A percentile compares a stretch with the other conserved stretches of the same genome.
phyloP scores from a whole-genome alignment of 2,329 filamentous ascomycete species.

The Aplosporella prunicola region DNA sequence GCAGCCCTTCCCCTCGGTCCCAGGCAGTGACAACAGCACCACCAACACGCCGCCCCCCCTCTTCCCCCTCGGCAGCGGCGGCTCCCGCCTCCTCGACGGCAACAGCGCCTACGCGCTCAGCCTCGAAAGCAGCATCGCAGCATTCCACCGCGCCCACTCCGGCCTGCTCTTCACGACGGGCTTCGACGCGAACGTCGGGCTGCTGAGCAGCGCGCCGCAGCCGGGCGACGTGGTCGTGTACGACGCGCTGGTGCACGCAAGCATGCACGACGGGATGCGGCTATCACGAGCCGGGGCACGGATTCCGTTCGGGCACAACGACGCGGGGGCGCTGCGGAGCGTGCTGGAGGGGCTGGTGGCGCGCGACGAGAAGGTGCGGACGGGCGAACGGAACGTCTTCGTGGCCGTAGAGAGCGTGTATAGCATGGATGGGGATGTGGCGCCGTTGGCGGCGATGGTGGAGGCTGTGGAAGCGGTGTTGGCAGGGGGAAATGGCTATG shows the following conservation, averaged over 20 bases:
- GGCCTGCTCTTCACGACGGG: constrained; percentile 52
- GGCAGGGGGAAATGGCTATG: constrained; percentile 48
- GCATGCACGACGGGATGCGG: constrained; percentile 67
- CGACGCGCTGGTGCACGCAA: constrained; percentile 70
- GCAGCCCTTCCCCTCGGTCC: not conserved
- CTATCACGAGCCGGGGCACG: constrained; percentile 45
- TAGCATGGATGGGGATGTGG: constrained; percentile 75
- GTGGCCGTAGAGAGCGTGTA: constrained; percentile 41
- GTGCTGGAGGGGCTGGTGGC: constrained; percentile 24
- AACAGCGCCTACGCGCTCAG: constrained; percentile 52
- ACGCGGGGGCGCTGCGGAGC: constrained; percentile 26
- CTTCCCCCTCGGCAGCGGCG: constrained; percentile 45
- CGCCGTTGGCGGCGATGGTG: constrained; percentile 53
- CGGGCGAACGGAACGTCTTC: constrained; percentile 23
- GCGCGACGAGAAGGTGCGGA: constrained; percentile 22
- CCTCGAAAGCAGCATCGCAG: constrained; percentile 49
- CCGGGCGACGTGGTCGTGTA: constrained; percentile 49
- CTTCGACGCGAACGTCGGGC: constrained; percentile 41
- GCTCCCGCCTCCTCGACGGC: constrained; percentile 56
- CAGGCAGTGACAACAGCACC: too few species aligned
- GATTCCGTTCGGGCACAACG: constrained; percentile 51
- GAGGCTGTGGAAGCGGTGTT: constrained; percentile 47
- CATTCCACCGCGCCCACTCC: constrained; percentile 49
- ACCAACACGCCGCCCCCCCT: constrained; percentile 14
- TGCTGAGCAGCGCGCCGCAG: constrained; percentile 41